Percentiles rank a stretch among this genome's conserved stretches.
Evolutionary conservation across 2,329 filamentous ascomycete genomes (phyloP).

Genomic region (Pleoardoris graminearum): DNA sequence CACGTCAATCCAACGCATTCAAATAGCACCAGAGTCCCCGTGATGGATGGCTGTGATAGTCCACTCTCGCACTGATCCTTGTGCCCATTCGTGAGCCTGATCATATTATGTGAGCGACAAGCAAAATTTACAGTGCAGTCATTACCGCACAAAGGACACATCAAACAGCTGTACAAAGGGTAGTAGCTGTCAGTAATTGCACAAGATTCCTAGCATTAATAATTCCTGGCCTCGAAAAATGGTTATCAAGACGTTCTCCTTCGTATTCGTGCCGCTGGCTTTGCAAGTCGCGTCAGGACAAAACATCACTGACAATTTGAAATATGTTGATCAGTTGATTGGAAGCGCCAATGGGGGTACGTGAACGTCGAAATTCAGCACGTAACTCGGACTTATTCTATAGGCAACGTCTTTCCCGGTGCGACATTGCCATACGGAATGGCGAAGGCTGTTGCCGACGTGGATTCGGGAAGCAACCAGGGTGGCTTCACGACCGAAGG

Average conservation of each 20-base stretch:
- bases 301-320: conserved; percentile 30
- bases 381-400: too few species aligned
- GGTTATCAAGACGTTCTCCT: neutral
- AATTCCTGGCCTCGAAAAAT: too few species aligned
- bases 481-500: conserved; percentile 56
- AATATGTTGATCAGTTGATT: conserved; percentile 47
- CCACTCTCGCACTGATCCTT: too few species aligned
- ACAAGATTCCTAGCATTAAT: too few species aligned
- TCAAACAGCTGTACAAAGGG: too few species aligned
- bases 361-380: neutral
- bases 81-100: too few species aligned
- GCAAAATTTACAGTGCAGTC: too few species aligned
- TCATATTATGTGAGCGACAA: too few species aligned
- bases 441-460: conserved; percentile 52
- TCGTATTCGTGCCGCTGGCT: conserved; percentile 13
- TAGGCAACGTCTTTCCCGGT: conserved; percentile 50
- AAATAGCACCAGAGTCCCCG: neutral
- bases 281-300: conserved; percentile 10
- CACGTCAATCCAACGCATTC: neutral
- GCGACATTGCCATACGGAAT: conserved; percentile 50
- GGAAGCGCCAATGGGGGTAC: conserved; percentile 47
- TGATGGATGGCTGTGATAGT: too few species aligned
- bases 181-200: too few species aligned
- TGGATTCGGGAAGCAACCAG: conserved; percentile 54
- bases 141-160: too few species aligned